Conservation (phyloP, 2,329 filamentous ascomycete species). For the Mycosphaerella sp. region DNA sequence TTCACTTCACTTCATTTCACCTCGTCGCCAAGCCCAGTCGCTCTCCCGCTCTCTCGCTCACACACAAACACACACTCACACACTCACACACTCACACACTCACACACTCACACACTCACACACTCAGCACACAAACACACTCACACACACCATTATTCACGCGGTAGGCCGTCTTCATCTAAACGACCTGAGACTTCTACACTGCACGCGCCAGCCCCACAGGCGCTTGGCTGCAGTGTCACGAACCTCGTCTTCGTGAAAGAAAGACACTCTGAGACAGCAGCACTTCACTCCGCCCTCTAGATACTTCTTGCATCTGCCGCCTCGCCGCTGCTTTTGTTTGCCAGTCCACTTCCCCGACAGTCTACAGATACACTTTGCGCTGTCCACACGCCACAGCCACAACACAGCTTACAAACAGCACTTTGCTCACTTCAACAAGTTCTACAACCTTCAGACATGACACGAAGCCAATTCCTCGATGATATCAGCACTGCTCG, state of each 20-base stretch:
- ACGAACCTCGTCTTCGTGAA: too few species aligned
- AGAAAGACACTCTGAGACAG: background rate
- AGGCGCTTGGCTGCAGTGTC: background rate
- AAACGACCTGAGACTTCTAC: background rate
- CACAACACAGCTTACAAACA: too few species aligned
- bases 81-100: background rate
- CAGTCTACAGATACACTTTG: too few species aligned
- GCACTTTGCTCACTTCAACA: background rate
- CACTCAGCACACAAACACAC: background rate
- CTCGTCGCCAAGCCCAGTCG: too few species aligned
- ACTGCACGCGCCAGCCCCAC: background rate
- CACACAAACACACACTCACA: too few species aligned
- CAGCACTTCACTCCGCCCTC: background rate
- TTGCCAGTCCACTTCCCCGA: background rate
- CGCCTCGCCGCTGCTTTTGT: background rate
- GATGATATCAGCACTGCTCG: slow-evolving; percentile 48
- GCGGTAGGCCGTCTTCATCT: background rate
- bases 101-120: background rate
- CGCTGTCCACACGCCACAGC: too few species aligned
- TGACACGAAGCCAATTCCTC: slow-evolving; percentile 62
- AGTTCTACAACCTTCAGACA: slow-evolving; percentile 32
- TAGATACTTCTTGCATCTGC: background rate
- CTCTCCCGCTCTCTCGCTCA: too few species aligned
- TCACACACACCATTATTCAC: background rate
- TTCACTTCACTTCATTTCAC: too few species aligned